A percentile compares a stretch with the other conserved stretches of the same genome.
These are phyloP conservation scores for Botrytis pseudocinerea DNA, from an alignment of 2,329 filamentous ascomycete species.

Conservation along the genomic window DNA sequence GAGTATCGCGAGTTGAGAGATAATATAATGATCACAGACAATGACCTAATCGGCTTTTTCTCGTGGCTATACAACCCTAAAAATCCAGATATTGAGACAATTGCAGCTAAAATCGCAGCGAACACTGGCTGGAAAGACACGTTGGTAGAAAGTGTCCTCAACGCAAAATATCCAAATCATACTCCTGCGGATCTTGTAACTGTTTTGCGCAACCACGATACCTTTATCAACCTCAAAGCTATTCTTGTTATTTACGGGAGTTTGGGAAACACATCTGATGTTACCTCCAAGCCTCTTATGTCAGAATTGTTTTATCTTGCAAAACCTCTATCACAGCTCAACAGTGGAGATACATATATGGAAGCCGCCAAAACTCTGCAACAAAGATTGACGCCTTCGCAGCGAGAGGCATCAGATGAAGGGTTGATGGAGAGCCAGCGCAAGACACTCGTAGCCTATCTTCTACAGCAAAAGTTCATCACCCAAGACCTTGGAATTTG, in stretches of 20 bases:
- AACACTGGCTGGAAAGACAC: neutral
- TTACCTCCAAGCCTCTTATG: neutral
- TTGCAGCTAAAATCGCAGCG: neutral
- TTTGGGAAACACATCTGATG: neutral
- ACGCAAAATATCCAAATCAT: neutral
- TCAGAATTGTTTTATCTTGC: neutral
- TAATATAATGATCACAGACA: neutral
- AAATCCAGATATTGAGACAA: neutral
- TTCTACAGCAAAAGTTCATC: neutral
- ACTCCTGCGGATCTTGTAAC: neutral
- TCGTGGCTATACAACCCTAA: neutral
- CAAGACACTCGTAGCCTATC: neutral
- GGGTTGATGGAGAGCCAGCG: neutral
- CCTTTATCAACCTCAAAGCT: neutral
- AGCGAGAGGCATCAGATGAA: neutral
- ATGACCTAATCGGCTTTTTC: neutral
- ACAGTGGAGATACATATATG: neutral
- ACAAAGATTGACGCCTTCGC: neutral
- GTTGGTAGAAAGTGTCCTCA: neutral
- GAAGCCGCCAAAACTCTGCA: neutral
- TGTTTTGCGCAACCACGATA: neutral
- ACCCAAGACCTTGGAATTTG: constrained; percentile 13
- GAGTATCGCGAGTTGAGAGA: neutral
- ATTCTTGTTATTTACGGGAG: neutral
- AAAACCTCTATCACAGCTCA: neutral